Percentiles rank a stretch among this genome's conserved stretches.
Evolutionary conservation across 2,329 filamentous ascomycete species (phyloP).

Genomic region (Aspergillus awamori): DNA sequence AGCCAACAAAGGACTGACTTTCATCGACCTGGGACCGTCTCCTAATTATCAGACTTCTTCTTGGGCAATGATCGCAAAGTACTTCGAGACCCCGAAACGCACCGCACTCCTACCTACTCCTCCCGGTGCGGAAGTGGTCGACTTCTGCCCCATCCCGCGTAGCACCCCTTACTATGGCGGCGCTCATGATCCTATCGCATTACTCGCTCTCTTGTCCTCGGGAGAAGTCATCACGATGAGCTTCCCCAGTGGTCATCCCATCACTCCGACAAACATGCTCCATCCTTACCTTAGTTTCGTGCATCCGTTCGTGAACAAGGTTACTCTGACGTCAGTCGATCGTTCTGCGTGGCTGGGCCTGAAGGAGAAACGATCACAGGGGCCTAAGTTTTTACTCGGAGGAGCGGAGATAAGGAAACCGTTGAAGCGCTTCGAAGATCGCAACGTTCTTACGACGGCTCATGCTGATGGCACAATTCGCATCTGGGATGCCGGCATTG

Average conservation of each 20-base stretch:
- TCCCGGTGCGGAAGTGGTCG: slow-evolving; percentile 71
- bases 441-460: slow-evolving; percentile 82
- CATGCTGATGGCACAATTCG: slow-evolving; percentile 91
- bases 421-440: slow-evolving; percentile 75
- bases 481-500: slow-evolving; percentile 89
- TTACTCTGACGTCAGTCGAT: slow-evolving; percentile 72
- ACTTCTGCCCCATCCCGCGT: slow-evolving; percentile 83
- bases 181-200: slow-evolving; percentile 85
- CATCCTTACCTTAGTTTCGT: slow-evolving; percentile 85
- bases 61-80: slow-evolving; percentile 78
- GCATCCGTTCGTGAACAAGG: slow-evolving; percentile 80
- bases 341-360: slow-evolving; percentile 86
- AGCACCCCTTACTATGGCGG: slow-evolving; percentile 82
- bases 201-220: slow-evolving; percentile 77
- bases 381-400: slow-evolving; percentile 76
- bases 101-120: slow-evolving; percentile 75
- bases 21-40: slow-evolving; percentile 85
- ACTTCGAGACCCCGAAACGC: slow-evolving; percentile 76
- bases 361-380: slow-evolving; percentile 78
- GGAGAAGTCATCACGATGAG: slow-evolving; percentile 88
- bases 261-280: slow-evolving; percentile 89
- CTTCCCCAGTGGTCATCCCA: slow-evolving; percentile 88
- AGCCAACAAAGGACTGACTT: slow-evolving; percentile 75
- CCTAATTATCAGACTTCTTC: slow-evolving; percentile 89
- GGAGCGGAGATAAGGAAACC: slow-evolving; percentile 72